Conservation (phyloP, 331 rosid genomes). For the Acacia concinna region DNA sequence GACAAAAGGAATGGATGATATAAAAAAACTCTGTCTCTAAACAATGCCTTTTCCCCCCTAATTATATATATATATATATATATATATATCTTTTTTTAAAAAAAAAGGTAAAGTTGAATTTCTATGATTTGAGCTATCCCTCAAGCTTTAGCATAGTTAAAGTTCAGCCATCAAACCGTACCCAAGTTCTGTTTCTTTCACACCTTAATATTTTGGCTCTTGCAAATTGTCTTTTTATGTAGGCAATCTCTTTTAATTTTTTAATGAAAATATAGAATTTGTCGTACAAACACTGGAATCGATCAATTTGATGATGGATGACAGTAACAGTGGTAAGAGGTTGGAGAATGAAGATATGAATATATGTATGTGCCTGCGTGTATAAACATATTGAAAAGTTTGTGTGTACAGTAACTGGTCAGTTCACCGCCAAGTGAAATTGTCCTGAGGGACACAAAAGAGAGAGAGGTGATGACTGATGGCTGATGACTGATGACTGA, state of each 20-base stretch:
- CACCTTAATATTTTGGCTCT: not conserved
- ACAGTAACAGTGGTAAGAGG: not conserved
- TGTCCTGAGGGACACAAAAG: not conserved
- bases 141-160: not conserved
- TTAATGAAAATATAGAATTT: not conserved
- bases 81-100: too few species aligned
- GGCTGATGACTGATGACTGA: too few species aligned
- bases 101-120: not conserved
- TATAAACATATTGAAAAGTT: not conserved
- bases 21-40: not conserved
- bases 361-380: not conserved
- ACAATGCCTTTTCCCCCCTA: not conserved
- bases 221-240: not conserved
- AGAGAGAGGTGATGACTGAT: not conserved
- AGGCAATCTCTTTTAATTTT: not conserved
- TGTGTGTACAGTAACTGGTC: not conserved
- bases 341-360: not conserved
- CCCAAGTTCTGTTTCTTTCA: constrained; percentile 2
- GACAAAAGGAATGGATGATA: not conserved
- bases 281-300: not conserved
- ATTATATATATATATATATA: too few species aligned
- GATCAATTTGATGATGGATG: not conserved
- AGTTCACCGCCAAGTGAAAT: not conserved
- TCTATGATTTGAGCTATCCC: not conserved
- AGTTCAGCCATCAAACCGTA: not conserved